phyloP scores from a whole-genome alignment of 208 protist genomes.

The Leishmania mexicana region DNA sequence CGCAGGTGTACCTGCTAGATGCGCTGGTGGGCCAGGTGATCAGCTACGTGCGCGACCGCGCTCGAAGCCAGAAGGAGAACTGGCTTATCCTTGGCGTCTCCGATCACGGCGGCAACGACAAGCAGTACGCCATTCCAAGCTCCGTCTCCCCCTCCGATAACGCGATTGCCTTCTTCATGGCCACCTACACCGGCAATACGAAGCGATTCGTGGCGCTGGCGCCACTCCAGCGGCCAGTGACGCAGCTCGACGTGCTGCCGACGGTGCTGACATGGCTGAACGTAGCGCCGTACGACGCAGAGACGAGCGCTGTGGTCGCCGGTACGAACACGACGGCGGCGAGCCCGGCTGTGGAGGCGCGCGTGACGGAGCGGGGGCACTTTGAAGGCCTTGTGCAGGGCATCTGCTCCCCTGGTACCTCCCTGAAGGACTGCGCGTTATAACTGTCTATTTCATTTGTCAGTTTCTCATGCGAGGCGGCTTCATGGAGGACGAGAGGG shows the following conservation, averaged over 20 bases:
- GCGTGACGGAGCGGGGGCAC: conserved; percentile 23
- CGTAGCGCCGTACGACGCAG: conserved; percentile 59
- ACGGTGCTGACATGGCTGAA: conserved; percentile 79
- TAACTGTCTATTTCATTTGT: background rate
- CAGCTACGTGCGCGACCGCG: conserved; percentile 58
- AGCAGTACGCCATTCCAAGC: conserved; percentile 42
- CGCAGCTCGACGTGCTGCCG: conserved; percentile 72
- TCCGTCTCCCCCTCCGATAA: conserved; percentile 40
- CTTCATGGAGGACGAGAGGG: conserved; percentile 1
- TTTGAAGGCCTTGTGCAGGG: conserved; percentile 65
- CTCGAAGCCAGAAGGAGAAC: conserved; percentile 65
- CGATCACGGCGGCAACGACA: conserved; percentile 64
- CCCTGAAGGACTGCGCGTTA: conserved; percentile 39
- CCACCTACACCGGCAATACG: conserved; percentile 53
- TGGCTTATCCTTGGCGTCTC: conserved; percentile 76
- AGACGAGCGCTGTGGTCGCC: conserved; percentile 36
- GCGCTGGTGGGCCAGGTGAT: conserved; percentile 71
- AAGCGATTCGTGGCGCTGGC: conserved; percentile 45
- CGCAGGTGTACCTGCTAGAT: conserved; percentile 76
- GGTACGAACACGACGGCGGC: conserved; percentile 38
- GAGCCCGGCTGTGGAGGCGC: conserved; percentile 27
- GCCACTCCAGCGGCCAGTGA: conserved; percentile 43
- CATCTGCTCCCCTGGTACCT: conserved; percentile 66
- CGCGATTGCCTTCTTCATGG: conserved; percentile 68
- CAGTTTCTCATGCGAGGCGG: too few relatives aligned